Evolutionary conservation across 2,329 filamentous ascomycete genomes (phyloP).

Genomic region (Stachybotrys elegans): DNA sequence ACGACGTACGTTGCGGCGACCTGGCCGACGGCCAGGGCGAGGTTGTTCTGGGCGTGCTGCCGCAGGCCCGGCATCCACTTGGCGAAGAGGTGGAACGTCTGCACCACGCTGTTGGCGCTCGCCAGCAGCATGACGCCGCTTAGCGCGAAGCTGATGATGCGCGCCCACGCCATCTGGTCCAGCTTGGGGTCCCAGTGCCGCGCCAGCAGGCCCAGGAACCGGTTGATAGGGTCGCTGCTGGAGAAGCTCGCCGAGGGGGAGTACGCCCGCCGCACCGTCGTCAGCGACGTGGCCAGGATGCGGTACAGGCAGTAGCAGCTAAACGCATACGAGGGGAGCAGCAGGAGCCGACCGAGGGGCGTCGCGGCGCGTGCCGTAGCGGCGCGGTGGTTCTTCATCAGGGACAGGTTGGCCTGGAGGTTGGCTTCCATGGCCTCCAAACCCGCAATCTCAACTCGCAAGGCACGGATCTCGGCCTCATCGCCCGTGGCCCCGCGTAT

Average conservation of each 20-base stretch:
- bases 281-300: conserved; percentile 65
- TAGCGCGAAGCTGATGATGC: conserved; percentile 78
- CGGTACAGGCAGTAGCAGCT: conserved; percentile 82
- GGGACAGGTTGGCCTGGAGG: conserved; percentile 58
- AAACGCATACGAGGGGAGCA: conserved; percentile 62
- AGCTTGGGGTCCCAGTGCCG: conserved; percentile 80
- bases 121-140: conserved; percentile 78
- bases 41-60: conserved; percentile 68
- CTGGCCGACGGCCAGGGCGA: conserved; percentile 75
- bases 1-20: conserved; percentile 84
- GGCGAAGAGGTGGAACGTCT: conserved; percentile 77
- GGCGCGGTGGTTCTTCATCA: conserved; percentile 58
- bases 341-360: conserved; percentile 56
- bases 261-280: conserved; percentile 55
- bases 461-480: conserved; percentile 50
- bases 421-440: conserved; percentile 75
- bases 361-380: conserved; percentile 65
- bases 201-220: conserved; percentile 72
- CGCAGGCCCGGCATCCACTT: conserved; percentile 69
- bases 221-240: conserved; percentile 76
- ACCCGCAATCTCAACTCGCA: conserved; percentile 73
- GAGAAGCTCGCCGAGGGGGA: conserved; percentile 48
- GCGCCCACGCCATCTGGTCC: conserved; percentile 77
- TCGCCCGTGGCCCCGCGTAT: conserved; percentile 61
- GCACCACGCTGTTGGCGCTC: conserved; percentile 76